Evolutionary conservation across 78 protist genomes (phyloP), one percentile per base, ranked within the genome.

Genomic region (Creolimax fragrantissima): DNA sequence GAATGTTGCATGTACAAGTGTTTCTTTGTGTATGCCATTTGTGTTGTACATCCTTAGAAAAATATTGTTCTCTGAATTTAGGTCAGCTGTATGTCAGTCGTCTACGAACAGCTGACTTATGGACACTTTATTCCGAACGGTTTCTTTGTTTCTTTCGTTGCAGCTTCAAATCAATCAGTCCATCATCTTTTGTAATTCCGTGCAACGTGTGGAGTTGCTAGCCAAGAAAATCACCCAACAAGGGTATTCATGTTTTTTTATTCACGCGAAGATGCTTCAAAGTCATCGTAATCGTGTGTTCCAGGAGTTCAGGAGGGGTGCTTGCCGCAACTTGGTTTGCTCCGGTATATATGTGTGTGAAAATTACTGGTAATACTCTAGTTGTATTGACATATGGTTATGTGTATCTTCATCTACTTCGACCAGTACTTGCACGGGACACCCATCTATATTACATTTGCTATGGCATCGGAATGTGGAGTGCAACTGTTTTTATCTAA

Each of bases 261-360:
- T 98, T 90, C 99, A 99, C 94, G 97, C 99, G 36, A 97, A 97
- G 92, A 98, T 99, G 99, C 94, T 43, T 42, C 99, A 98, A 92
- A 86, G 88, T 35, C 96, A 98, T 89, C 89, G 99, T n/a, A 98
- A 98, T 94, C 93, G 99, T 17, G 99, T 98, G 47, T 98, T 99
- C 96, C 99, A 98, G 45, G 99, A 97, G 93, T 99, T 99, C 95
- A 90, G 99, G 45, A 85, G 92, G 42, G 99, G 99, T n/a, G 92
- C 74, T 37, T 95, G 97, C 95, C 95, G 99, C 5, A 97, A 97
- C 94, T 95, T 99, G n/a, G 99, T 99, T 45, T 96, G 97, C 58
- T 96, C 99, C 3, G 96, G 95, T 92, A 32, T 5, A 88, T 37
- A 43, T 7, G n/a, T n/a, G n/a, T n/a, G n/a, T n/a, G n/a, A n/a